Evolutionary conservation across 176 grass and related monocot species (phyloP), one percentile per base, ranked within the genome.

Genomic region (Hsuehochloa calcarea): DNA sequence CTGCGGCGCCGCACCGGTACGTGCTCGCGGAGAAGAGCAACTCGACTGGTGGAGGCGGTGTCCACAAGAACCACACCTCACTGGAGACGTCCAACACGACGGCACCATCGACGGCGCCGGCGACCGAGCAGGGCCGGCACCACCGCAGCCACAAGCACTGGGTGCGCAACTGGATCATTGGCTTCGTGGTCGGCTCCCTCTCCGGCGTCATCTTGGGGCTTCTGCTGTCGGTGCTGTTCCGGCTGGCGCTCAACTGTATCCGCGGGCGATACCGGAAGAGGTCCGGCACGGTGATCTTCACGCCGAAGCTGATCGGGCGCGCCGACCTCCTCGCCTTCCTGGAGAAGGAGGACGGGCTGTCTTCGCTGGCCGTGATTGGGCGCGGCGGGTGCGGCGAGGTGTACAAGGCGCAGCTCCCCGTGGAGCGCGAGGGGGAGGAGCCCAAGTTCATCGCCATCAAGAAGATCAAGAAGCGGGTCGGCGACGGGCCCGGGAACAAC

Each of bases 351-450:
- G 92, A 93, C 27, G 82, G 83, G 17, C 77, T 93, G 1, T 54
- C 79, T 13, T 70, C 89, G 9, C 89, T 95, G 34, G 26, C 77
- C 16, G 67, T 91, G 80, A 95, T 98, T 39, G 95, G 95, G 8
- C 89, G 88, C 65, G 96, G 96, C 40, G 96, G 89, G 8, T 92
- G 93, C 80, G 96, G 93, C 43, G 90, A 98, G 91, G 96, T 98
- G 62, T 95, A 89, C 76, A 95, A 95, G 88, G 82, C 87, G 20
- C 74, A 87, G 72, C 67, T 95, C 13, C 80, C 80, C 5, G 27
- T 62, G 39, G 84, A 43, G 45, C 51, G 39, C 0, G 83, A 85
- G 6, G 80, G 58, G 1, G 86, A 85, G 12, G 65, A 40, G 62
- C 55, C 76, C 6, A 51, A 73, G 70, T 85, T 76, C 63, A 77